Percentiles rank a stretch among this genome's conserved stretches.
Evolutionary conservation across 2,329 filamentous ascomycete genomes (phyloP).

Genomic region (Aureobasidium musti): DNA sequence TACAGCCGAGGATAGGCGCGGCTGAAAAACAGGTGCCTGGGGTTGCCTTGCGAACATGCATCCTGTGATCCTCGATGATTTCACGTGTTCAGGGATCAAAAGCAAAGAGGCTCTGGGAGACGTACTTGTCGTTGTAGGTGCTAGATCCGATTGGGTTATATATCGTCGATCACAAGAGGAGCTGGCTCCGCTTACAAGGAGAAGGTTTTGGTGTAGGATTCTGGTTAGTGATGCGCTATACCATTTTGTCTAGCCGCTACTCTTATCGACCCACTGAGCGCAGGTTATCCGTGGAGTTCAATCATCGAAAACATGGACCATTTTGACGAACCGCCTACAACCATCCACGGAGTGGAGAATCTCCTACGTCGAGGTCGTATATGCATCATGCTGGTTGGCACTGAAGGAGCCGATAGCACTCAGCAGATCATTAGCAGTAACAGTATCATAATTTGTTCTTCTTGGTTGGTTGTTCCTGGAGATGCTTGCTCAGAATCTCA

Average conservation of each 20-base stretch:
- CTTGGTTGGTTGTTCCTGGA: constrained; percentile 8
- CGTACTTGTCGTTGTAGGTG: not conserved
- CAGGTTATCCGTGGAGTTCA: no score
- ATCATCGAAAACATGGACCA: no score
- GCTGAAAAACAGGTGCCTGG: not conserved
- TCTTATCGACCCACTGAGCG: not conserved
- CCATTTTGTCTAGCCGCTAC: not conserved
- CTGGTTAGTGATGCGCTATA: not conserved
- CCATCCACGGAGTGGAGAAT: not conserved
- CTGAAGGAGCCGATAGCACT: not conserved
- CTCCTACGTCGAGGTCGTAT: not conserved
- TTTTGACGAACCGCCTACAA: not conserved
- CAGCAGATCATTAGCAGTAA: not conserved
- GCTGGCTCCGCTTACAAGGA: not conserved
- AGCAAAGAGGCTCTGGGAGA: not conserved
- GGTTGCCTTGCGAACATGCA: not conserved
- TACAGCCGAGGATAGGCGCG: not conserved
- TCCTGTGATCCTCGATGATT: not conserved
- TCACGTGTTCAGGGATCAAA: not conserved
- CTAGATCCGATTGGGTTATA: not conserved
- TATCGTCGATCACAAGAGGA: not conserved
- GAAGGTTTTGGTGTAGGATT: not conserved
- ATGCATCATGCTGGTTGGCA: not conserved
- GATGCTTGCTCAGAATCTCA: constrained; percentile 54
- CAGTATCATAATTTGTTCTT: not conserved